phyloP scores from a whole-genome alignment of 2,329 filamentous ascomycete species.

The Fusarium sp. region DNA sequence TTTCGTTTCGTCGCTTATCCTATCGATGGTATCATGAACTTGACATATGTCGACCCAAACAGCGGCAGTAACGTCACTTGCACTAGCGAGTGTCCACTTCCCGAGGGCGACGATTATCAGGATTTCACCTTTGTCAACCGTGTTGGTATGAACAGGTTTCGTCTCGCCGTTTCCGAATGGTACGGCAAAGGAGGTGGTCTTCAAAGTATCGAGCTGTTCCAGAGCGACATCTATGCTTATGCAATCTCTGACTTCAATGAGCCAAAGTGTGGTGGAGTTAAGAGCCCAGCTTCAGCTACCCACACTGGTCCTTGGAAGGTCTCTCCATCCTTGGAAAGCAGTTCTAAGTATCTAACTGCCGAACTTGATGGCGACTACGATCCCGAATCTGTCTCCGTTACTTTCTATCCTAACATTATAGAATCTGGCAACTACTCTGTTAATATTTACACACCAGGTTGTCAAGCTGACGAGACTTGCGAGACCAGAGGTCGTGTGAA shows the following conservation, averaged over 20 bases:
- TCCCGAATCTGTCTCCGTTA: constrained; percentile 74
- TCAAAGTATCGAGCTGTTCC: constrained; percentile 86
- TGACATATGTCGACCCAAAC: constrained; percentile 86
- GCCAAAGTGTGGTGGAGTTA: constrained; percentile 78
- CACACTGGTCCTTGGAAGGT: constrained; percentile 80
- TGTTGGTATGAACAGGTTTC: constrained; percentile 89
- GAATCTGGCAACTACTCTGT: constrained; percentile 94
- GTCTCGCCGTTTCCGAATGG: constrained; percentile 87
- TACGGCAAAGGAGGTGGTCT: constrained; percentile 89
- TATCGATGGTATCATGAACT: constrained; percentile 93
- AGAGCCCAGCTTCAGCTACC: constrained; percentile 73
- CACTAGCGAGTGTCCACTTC: constrained; percentile 87
- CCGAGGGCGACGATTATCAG: constrained; percentile 78
- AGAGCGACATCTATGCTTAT: constrained; percentile 87
- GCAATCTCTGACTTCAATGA: constrained; percentile 92
- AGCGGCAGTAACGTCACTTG: constrained; percentile 78
- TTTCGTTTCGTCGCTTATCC: constrained; percentile 90
- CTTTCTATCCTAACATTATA: constrained; percentile 85
- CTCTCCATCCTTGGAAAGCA: constrained; percentile 76
- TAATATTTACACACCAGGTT: constrained; percentile 93
- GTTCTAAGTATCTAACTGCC: constrained; percentile 81
- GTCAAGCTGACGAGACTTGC: constrained; percentile 83
- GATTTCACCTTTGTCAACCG: constrained; percentile 92
- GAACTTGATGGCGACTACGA: constrained; percentile 69
- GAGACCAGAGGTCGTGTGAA: constrained; percentile 82